phyloP scores from a whole-genome alignment of 805 yeast species.

The Cyberlindnera japonica region DNA sequence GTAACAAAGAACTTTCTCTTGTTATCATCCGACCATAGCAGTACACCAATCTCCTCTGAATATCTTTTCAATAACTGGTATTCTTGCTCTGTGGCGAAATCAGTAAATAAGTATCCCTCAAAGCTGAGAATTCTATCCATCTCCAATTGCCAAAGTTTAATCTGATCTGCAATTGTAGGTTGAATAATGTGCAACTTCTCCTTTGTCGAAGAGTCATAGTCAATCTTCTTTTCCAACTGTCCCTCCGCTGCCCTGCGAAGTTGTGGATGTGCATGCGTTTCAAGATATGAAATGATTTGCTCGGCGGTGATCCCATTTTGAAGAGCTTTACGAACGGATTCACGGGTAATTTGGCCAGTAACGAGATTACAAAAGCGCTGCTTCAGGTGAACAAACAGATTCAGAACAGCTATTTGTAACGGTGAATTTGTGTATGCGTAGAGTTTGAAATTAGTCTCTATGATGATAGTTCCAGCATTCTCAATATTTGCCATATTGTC shows the following conservation, averaged over 20 bases:
- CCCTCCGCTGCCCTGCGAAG: conserved; percentile 76
- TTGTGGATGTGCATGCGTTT: conserved; percentile 91
- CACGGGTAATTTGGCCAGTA: conserved; percentile 89
- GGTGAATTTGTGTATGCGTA: conserved; percentile 95
- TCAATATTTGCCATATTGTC: conserved; percentile 23
- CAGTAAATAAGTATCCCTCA: conserved; percentile 85
- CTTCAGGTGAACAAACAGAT: conserved; percentile 80
- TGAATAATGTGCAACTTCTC: conserved; percentile 67
- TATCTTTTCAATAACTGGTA: conserved; percentile 68
- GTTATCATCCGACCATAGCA: conserved; percentile 77
- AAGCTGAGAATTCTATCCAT: conserved; percentile 85
- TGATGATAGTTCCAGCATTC: conserved; percentile 66
- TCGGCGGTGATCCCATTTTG: conserved; percentile 90
- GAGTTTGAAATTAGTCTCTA: conserved; percentile 90
- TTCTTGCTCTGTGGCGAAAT: conserved; percentile 74
- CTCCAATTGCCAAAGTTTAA: conserved; percentile 93
- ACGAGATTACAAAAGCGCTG: conserved; percentile 90
- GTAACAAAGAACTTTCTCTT: conserved; percentile 81
- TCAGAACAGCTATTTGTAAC: conserved; percentile 86
- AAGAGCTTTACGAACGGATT: conserved; percentile 81
- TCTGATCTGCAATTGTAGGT: conserved; percentile 96
- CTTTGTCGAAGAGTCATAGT: conserved; percentile 45
- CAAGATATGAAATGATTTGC: conserved; percentile 84
- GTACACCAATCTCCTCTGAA: conserved; percentile 87
- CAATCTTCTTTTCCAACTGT: conserved; percentile 60